Evolutionary conservation across 345 rosid genomes (phyloP).

Genomic region (Populus ilicifolia): DNA sequence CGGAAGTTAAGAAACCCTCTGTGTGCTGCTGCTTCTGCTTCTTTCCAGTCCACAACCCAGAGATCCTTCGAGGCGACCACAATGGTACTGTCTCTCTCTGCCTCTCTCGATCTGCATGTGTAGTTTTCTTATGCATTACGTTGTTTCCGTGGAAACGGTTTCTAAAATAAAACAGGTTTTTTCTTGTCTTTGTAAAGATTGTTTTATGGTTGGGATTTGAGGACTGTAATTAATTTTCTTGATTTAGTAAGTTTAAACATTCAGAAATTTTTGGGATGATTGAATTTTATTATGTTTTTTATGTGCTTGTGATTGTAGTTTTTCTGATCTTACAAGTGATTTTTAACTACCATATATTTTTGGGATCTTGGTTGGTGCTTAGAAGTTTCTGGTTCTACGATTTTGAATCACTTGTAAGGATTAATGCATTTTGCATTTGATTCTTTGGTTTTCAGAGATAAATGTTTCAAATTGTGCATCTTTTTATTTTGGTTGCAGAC

Average conservation of each 20-base stretch:
- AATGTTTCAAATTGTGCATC: not conserved
- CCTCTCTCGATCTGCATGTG: not conserved
- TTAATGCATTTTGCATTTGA: not conserved
- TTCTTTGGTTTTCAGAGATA: not conserved
- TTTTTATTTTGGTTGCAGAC: conserved; percentile 33
- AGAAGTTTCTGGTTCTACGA: not conserved
- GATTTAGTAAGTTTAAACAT: not conserved
- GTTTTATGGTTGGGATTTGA: not conserved
- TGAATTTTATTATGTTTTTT: not conserved
- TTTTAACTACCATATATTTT: not conserved
- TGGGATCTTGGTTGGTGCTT: not conserved
- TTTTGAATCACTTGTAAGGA: not conserved
- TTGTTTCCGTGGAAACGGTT: not conserved
- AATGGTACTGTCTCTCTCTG: not conserved
- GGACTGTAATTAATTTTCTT: not conserved
- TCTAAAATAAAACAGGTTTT: no score
- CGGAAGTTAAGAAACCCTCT: not conserved
- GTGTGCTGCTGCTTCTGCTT: not conserved
- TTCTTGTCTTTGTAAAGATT: not conserved
- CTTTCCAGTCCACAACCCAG: not conserved
- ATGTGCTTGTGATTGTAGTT: not conserved
- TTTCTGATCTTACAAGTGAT: not conserved
- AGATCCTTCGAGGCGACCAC: not conserved
- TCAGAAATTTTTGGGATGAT: not conserved
- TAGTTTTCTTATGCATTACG: not conserved